Percentiles rank a stretch among this genome's conserved stretches.
phyloP scores from a whole-genome alignment of 2,329 filamentous ascomycete genomes.

The Alternaria gaisen region DNA sequence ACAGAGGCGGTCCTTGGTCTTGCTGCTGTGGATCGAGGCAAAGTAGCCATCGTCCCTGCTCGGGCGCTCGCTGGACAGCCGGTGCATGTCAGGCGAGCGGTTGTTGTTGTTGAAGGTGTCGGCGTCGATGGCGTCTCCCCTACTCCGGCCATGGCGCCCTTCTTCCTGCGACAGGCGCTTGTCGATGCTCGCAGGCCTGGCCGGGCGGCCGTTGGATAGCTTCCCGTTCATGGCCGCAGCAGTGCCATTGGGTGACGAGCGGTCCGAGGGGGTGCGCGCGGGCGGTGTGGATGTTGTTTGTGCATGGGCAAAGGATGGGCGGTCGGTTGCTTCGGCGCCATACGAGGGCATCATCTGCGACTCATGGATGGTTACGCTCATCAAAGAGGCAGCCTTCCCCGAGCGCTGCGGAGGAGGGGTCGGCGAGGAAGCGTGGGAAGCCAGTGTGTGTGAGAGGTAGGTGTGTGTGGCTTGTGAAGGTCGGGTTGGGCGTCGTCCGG shows the following conservation, averaged over 20 bases:
- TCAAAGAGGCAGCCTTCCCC: conserved; percentile 40
- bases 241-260: conserved; percentile 40
- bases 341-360: conserved; percentile 61
- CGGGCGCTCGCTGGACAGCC: conserved; percentile 36
- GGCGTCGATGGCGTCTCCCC: conserved; percentile 28
- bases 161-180: conserved; percentile 51
- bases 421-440: conserved; percentile 36
- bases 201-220: conserved; percentile 45
- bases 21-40: conserved; percentile 48
- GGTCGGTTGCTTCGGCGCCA: conserved; percentile 56
- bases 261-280: conserved; percentile 40
- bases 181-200: conserved; percentile 45
- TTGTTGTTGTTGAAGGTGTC: conserved; percentile 32
- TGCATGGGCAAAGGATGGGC: conserved; percentile 35
- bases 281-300: conserved; percentile 46
- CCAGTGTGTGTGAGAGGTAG: conserved; percentile 27
- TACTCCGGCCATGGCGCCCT: conserved; percentile 22
- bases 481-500: conserved; percentile 16
- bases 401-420: conserved; percentile 38
- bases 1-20: conserved; percentile 41
- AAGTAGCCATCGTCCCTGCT: conserved; percentile 59
- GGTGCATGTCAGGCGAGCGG: conserved; percentile 32
- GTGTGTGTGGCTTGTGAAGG: conserved; percentile 21
- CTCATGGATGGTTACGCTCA: conserved; percentile 47
- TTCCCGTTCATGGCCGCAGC: conserved; percentile 45